Evolutionary conservation across 768 basidiomycete genomes (phyloP).

Genomic region (Termitomyces sp.): DNA sequence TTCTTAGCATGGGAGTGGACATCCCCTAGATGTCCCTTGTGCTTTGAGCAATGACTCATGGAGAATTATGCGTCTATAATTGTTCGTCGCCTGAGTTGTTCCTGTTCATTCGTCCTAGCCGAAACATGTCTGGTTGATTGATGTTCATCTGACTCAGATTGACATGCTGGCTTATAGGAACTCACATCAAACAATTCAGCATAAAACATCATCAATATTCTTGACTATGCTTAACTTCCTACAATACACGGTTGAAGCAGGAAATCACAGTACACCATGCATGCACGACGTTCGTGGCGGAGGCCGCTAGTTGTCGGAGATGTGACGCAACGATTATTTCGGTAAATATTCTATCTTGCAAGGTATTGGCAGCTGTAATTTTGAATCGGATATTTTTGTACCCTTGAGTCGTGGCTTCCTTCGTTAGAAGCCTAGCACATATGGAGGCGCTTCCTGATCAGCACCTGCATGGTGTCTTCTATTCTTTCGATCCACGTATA

Average conservation of each 20-base stretch:
- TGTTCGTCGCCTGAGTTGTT: background rate
- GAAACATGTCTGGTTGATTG: background rate
- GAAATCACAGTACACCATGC: background rate
- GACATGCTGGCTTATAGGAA: too few relatives aligned
- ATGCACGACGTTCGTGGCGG: background rate
- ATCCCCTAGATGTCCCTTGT: background rate
- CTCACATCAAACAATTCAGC: too few relatives aligned
- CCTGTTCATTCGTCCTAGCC: background rate
- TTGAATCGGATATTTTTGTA: background rate
- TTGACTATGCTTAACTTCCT: background rate
- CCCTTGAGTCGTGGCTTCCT: background rate
- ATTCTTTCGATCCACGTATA: background rate
- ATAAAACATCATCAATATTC: background rate
- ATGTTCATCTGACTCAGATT: background rate
- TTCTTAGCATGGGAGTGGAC: background rate
- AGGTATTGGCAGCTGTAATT: background rate
- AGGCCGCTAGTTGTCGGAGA: background rate
- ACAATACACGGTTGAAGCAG: background rate
- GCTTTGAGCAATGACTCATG: background rate
- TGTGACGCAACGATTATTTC: background rate
- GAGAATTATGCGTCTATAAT: background rate
- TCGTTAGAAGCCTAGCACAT: background rate
- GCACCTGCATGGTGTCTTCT: constrained; percentile 4
- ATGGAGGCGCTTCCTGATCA: constrained; percentile 7
- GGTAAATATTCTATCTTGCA: background rate